Percentiles rank a stretch among this genome's conserved stretches.
Evolutionary conservation across 805 yeast species (phyloP).

Genomic region (Candida silvatica): DNA sequence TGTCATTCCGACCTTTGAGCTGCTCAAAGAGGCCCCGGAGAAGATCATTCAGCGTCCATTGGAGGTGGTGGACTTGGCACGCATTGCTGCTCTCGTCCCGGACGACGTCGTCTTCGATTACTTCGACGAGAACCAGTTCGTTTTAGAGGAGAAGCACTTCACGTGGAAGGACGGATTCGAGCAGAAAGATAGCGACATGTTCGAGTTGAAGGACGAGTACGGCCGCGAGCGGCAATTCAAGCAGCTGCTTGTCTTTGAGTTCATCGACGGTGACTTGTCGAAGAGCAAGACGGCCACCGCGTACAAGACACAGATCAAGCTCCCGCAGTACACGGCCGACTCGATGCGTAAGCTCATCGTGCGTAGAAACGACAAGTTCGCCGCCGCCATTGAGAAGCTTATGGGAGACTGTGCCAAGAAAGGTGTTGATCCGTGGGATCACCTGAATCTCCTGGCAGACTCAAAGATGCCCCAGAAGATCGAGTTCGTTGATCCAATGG

Average conservation of each 20-base stretch:
- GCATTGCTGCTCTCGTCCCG: slow-evolving; percentile 54
- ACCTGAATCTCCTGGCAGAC: slow-evolving; percentile 28
- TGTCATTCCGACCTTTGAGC: slow-evolving; percentile 47
- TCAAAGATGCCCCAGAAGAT: slow-evolving; percentile 39
- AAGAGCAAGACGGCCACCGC: slow-evolving; percentile 39
- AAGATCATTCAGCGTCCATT: slow-evolving; percentile 36
- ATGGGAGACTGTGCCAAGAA: slow-evolving; percentile 23
- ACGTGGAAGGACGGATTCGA: slow-evolving; percentile 41
- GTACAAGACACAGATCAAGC: slow-evolving; percentile 34
- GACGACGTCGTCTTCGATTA: slow-evolving; percentile 63
- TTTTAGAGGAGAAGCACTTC: slow-evolving; percentile 35
- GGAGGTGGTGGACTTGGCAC: slow-evolving; percentile 50
- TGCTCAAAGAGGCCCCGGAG: slow-evolving; percentile 44
- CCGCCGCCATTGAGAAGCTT: slow-evolving; percentile 28
- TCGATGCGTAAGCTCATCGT: slow-evolving; percentile 54
- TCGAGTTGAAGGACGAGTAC: slow-evolving; percentile 33
- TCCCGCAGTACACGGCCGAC: slow-evolving; percentile 44
- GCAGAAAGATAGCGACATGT: slow-evolving; percentile 47
- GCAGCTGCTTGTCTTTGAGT: slow-evolving; percentile 66
- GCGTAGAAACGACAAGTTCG: slow-evolving; percentile 48
- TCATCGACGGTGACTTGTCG: slow-evolving; percentile 55
- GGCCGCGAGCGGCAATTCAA: slow-evolving; percentile 27
- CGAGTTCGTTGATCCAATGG: slow-evolving; percentile 52
- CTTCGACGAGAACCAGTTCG: slow-evolving; percentile 64
- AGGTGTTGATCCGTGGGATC: slow-evolving; percentile 31